A percentile compares a stretch with the other conserved stretches of the same genome.
These are phyloP conservation scores for Candida tallmaniae DNA, from an alignment of 805 yeast genomes.

Conservation along the genomic window DNA sequence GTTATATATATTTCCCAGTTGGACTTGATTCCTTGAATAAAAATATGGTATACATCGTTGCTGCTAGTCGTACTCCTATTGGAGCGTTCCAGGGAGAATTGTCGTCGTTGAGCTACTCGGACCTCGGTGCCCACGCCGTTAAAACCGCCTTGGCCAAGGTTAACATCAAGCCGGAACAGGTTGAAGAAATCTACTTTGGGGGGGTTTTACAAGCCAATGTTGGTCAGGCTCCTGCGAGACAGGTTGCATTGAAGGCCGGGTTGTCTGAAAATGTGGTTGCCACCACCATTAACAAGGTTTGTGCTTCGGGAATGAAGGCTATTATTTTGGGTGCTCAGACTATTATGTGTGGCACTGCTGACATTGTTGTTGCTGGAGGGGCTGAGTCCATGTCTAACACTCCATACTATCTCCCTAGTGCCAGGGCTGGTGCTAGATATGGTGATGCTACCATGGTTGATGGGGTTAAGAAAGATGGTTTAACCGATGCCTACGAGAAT, in stretches of 20 bases:
- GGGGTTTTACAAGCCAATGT: conserved; percentile 88
- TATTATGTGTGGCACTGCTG: conserved; percentile 83
- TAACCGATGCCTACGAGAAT: conserved; percentile 85
- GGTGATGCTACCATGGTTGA: conserved; percentile 81
- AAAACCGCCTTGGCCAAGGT: conserved; percentile 80
- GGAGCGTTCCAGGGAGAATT: conserved; percentile 90
- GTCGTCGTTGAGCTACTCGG: conserved; percentile 70
- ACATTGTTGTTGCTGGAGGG: conserved; percentile 94
- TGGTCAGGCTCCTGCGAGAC: conserved; percentile 98
- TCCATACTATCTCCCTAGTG: conserved; percentile 71
- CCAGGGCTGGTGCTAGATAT: conserved; percentile 85
- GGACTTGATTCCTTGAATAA: too few species aligned
- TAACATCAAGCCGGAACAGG: conserved; percentile 66
- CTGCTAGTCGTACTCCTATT: conserved; percentile 91
- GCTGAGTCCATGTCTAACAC: conserved; percentile 96
- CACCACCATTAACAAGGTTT: conserved; percentile 91
- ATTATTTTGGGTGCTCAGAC: conserved; percentile 88
- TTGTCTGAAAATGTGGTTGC: conserved; percentile 76
- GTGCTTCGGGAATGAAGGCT: conserved; percentile 95
- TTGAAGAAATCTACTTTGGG: conserved; percentile 90
- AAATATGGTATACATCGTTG: conserved; percentile 93
- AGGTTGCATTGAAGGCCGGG: conserved; percentile 90
- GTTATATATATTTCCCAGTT: too few species aligned
- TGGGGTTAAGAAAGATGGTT: conserved; percentile 90
- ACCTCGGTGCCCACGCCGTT: conserved; percentile 90